A percentile compares a stretch with the other conserved stretches of the same genome.
These are phyloP conservation scores for Nakazawaea wickerhamii DNA, from an alignment of 805 yeast genomes.

Conservation along the genomic window DNA sequence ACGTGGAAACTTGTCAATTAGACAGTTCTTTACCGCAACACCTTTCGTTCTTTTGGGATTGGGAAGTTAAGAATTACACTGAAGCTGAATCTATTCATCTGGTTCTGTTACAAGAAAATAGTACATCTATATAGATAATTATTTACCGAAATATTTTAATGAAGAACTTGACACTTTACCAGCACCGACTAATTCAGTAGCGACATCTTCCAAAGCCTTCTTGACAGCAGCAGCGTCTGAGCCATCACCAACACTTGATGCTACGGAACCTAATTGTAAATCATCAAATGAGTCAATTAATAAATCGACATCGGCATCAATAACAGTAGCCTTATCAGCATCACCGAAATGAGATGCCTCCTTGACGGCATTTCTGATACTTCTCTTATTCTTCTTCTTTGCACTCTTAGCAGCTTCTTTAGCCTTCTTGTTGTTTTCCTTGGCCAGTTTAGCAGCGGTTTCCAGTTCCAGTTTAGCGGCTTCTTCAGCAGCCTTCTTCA, in stretches of 20 bases:
- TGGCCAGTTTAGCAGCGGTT: conserved; percentile 57
- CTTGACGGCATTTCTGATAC: conserved; percentile 75
- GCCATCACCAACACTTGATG: conserved; percentile 55
- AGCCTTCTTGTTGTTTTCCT: conserved; percentile 65
- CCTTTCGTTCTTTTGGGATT: conserved; percentile 17
- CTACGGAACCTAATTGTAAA: conserved; percentile 66
- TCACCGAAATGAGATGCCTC: conserved; percentile 83
- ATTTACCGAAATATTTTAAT: conserved; percentile 44
- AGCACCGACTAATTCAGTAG: conserved; percentile 44
- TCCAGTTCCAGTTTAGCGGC: conserved; percentile 72
- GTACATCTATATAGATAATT: neutral
- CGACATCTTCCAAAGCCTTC: conserved; percentile 49
- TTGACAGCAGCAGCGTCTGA: conserved; percentile 54
- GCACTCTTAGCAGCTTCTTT: conserved; percentile 97
- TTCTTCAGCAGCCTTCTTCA: conserved; percentile 84
- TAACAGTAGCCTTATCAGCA: conserved; percentile 56
- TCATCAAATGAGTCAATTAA: conserved; percentile 81
- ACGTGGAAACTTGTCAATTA: conserved; percentile 11
- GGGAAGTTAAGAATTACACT: conserved; percentile 15
- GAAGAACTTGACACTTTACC: conserved; percentile 50
- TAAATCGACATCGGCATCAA: conserved; percentile 75
- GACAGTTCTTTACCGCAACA: conserved; percentile 14
- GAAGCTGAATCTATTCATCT: neutral
- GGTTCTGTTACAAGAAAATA: neutral
- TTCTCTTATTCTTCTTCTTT: conserved; percentile 95